Conservation (phyloP, 108 stramenopile species). For the Cyclotella kingstonii region DNA sequence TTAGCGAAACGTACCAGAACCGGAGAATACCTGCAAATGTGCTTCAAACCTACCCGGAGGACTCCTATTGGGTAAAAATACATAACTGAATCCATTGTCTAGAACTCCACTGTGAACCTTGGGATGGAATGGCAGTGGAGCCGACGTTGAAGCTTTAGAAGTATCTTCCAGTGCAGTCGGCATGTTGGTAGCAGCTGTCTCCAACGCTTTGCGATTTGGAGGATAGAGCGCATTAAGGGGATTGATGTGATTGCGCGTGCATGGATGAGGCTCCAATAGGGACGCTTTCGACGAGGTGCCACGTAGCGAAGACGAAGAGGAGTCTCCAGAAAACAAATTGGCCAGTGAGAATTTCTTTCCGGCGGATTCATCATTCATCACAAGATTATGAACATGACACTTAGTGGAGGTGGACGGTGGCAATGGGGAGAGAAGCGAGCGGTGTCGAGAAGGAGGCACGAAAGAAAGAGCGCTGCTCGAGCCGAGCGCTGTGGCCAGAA, state of each 20-base stretch:
- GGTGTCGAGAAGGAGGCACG: slow-evolving; percentile 13
- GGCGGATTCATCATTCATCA: slow-evolving; percentile 11
- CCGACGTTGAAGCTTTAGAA: slow-evolving; percentile 11
- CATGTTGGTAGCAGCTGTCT: background rate
- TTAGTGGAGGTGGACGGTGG: background rate
- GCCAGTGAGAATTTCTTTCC: slow-evolving; percentile 39
- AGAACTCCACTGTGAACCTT: slow-evolving; percentile 69
- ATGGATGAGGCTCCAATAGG: slow-evolving; percentile 70
- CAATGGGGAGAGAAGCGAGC: background rate
- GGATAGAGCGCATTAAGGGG: slow-evolving; percentile 77
- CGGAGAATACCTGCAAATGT: slow-evolving; percentile 93
- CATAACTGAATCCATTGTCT: slow-evolving; percentile 89
- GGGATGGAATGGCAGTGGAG: slow-evolving; percentile 76
- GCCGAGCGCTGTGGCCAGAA: slow-evolving; percentile 16
- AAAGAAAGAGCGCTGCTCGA: slow-evolving; percentile 24
- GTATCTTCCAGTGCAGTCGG: too few species aligned
- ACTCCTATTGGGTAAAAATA: slow-evolving; percentile 91
- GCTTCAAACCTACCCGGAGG: slow-evolving; percentile 95
- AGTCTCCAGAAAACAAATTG: slow-evolving; percentile 31
- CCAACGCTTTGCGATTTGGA: slow-evolving; percentile 21
- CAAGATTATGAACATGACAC: background rate
- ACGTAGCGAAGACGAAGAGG: background rate
- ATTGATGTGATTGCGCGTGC: slow-evolving; percentile 76
- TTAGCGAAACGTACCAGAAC: slow-evolving; percentile 52
- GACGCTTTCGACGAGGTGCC: background rate